Percentiles rank a stretch among this genome's conserved stretches.
These are phyloP conservation scores for Fonsecaea pugnacius DNA, from an alignment of 2,329 filamentous ascomycete species.

Conservation along the genomic window DNA sequence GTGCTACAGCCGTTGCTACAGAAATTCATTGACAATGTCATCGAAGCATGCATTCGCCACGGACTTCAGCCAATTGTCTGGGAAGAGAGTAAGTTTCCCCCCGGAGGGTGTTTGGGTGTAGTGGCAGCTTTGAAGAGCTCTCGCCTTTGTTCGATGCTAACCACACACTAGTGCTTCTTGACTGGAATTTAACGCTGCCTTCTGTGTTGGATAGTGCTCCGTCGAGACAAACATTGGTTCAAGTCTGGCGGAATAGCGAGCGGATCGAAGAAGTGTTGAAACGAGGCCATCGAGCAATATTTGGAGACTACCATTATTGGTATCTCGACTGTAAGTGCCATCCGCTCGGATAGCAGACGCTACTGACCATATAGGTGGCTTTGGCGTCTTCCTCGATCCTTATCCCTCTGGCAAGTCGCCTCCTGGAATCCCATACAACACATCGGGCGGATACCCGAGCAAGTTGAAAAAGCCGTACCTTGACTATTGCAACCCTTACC, in stretches of 20 bases:
- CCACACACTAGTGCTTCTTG: constrained; percentile 58
- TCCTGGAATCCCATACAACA: constrained; percentile 35
- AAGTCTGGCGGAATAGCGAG: constrained; percentile 68
- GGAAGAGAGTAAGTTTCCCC: constrained; percentile 67
- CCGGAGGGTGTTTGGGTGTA: background rate
- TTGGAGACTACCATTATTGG: constrained; percentile 41
- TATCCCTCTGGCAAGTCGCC: constrained; percentile 36
- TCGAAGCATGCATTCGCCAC: constrained; percentile 65
- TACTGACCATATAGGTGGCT: constrained; percentile 32
- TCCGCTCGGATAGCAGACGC: constrained; percentile 5
- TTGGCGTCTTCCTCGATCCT: constrained; percentile 36
- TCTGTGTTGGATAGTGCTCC: constrained; percentile 49
- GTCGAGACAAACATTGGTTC: constrained; percentile 53
- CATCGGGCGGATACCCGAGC: constrained; percentile 30
- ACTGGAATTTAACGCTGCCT: constrained; percentile 76
- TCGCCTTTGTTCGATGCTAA: background rate
- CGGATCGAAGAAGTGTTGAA: constrained; percentile 38
- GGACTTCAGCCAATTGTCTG: constrained; percentile 78
- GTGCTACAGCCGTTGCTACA: constrained; percentile 78
- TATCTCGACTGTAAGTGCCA: constrained; percentile 37
- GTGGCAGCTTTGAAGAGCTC: background rate
- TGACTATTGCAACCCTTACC: constrained; percentile 79
- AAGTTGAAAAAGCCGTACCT: constrained; percentile 61
- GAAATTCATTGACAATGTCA: constrained; percentile 72
- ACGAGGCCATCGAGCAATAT: constrained; percentile 41